These are phyloP conservation scores for Fusarium annulatum DNA, from an alignment of 2,329 filamentous ascomycete species.

Conservation along the genomic window DNA sequence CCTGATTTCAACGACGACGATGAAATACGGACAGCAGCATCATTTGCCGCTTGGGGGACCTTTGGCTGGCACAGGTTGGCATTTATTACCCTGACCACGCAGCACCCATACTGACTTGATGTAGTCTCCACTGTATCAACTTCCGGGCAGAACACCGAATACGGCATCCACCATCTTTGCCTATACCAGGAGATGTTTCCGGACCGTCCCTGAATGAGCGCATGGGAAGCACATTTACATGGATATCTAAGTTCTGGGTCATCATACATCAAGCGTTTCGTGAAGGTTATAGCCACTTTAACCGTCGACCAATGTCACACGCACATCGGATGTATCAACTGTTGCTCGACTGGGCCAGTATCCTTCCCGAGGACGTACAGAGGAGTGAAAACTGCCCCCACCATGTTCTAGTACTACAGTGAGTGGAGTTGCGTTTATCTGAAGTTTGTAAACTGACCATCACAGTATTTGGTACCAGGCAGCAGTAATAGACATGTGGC, in stretches of 20 bases:
- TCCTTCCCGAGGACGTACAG: neutral
- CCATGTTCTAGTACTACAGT: constrained; percentile 20
- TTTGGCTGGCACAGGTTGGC: constrained; percentile 24
- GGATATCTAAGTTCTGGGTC: constrained; percentile 14
- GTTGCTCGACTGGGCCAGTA: neutral
- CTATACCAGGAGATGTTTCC: constrained; percentile 7
- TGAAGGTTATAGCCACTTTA: neutral
- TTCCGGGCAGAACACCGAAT: constrained; percentile 8
- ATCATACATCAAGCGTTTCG: neutral
- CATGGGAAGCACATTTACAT: constrained; percentile 16
- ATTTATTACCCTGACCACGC: accelerated
- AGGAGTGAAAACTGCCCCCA: neutral
- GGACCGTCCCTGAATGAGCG: neutral
- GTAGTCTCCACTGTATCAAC: neutral
- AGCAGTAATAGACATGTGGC: constrained; percentile 13
- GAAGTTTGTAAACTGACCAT: neutral
- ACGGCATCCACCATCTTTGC: neutral
- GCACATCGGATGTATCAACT: constrained; percentile 3
- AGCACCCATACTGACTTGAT: accelerated
- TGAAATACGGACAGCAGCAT: neutral
- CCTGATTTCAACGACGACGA: neutral
- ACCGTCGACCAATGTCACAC: neutral
- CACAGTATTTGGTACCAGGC: constrained; percentile 10
- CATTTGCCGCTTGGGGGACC: constrained; percentile 5
- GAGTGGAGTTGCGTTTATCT: accelerated